These are phyloP conservation scores for Entomortierella lignicola DNA, from an alignment of 192 early-diverging fungal genomes.

Conservation along the genomic window DNA sequence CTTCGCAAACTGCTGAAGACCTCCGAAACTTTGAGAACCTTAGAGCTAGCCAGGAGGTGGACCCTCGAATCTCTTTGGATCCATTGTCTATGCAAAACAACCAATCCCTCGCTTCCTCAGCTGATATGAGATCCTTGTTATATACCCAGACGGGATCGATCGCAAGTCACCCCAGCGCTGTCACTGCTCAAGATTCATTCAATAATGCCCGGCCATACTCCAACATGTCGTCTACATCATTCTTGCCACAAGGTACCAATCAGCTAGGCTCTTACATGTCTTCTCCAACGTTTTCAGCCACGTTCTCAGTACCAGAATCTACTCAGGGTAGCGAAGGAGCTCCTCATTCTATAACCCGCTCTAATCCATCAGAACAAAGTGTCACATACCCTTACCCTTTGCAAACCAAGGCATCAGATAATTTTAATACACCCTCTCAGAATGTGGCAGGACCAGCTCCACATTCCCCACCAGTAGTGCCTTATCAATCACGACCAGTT, in stretches of 20 bases:
- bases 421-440: neutral
- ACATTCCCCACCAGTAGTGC: neutral
- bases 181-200: neutral
- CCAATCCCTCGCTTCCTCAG: neutral
- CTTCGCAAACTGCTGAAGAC: neutral
- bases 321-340: constrained; percentile 9
- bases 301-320: constrained; percentile 23
- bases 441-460: no score
- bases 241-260: neutral
- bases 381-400: neutral
- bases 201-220: neutral
- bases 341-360: neutral
- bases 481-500: neutral
- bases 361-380: neutral
- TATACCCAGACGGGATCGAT: neutral
- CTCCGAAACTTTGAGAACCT: neutral
- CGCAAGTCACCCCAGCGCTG: neutral
- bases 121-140: neutral
- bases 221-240: constrained; percentile 5
- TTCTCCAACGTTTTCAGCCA: constrained; percentile 23
- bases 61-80: neutral
- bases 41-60: constrained; percentile 5
- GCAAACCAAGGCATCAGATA: neutral
- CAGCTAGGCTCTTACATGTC: constrained; percentile 6
- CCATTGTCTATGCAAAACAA: neutral